Evolutionary conservation across 2,329 filamentous ascomycete genomes (phyloP), one percentile per base, ranked within the genome.

Genomic region (Alternaria postmessia): DNA sequence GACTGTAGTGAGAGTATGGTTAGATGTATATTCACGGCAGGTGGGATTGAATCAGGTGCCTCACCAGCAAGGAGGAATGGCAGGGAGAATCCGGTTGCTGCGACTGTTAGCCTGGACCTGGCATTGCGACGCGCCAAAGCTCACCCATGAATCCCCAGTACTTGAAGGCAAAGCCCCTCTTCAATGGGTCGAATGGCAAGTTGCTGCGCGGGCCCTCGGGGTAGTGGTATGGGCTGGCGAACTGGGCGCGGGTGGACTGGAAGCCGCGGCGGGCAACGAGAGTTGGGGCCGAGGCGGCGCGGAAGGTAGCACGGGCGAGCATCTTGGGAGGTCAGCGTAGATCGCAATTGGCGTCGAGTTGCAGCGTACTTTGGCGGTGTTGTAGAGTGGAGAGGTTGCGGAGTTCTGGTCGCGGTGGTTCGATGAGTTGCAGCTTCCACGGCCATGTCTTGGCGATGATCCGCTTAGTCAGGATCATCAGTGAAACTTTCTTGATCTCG

Each of bases 211-310:
- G 92, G 69, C 94, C 95, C 86, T 98, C 94, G 74, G 94, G 91
- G 86, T 99, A 99, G 87, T 99, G 95, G 90, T 96, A 97, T 67
- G 94, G 94, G 80, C 92, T 96, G 75, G 86, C 88, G 80, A 96
- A 84, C 81, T 92, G 93, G 79, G 91, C 83, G 78, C 92, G 92
- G 80, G 94, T 96, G 77, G 92, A 89, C 82, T 93, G 91, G 90
- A 99, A 97, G 84, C 91, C 93, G 82, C 95, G 94, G 85, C 93
- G 93, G 87, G 90, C 87, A 84, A 93, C 85, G 79, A 89, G 81
- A 69, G 86, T 83, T 78, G 89, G 72, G 66, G 70, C 88, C 79
- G 89, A 77, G 69, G 80, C 81, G 80, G 86, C 82, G 80, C 91
- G 90, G 83, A 87, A 80, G 72, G 84, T 84, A 71, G 85, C 79